Base-by-base conservation (phyloP, 2,329 filamentous ascomycete species). In the Aspergillus ibericus region DNA sequence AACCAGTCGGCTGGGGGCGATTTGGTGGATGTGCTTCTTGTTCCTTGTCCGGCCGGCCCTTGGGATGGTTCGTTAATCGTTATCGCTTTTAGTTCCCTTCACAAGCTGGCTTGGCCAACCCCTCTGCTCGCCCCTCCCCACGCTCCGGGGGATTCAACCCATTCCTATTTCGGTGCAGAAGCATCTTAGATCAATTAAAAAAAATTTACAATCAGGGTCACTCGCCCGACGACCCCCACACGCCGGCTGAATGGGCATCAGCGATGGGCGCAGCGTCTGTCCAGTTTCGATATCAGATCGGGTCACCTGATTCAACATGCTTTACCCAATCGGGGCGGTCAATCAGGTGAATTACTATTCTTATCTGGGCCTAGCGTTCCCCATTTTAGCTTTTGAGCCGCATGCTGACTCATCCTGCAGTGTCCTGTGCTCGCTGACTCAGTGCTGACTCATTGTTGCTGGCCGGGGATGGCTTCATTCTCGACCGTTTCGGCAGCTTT, bases 361-460 rank as follows among this genome's bases (percentile, higher is more conserved):
- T 61, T 0, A 0, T 46, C 63, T 0, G 0, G 58, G 66, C 68
- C 57, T 66, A 66, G 67, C 48, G 55, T 3, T 0, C 12, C 58
- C 35, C 54, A 55, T 64, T 73, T 72, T 73, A 73, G 64, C 68
- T 75, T 74, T 73, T 72, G 72, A 76, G 73, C 73, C 73, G 69
- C 73, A 75, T 63, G 53, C 50, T 65, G 64, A 65, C 52, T 65
- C 63, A 61, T 15, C 10, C 1, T 34, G 29, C 29, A 42, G 35
- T 40, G 38, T 51, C 52, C 58, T 27, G 36, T 49, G 36, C 56
- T 20, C 5, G 55, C 34, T n/a, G 47, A 57, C 58, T 52, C 57
- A 54, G 48, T 29, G 54, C 46, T 38, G 38, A 47, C 49, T 29
- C 35, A 22, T 15, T 5, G 16, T 8, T 12, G 22, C 38, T 16